Evolutionary conservation across 345 rosid genomes (phyloP).

Genomic region (Citrus unshiu): DNA sequence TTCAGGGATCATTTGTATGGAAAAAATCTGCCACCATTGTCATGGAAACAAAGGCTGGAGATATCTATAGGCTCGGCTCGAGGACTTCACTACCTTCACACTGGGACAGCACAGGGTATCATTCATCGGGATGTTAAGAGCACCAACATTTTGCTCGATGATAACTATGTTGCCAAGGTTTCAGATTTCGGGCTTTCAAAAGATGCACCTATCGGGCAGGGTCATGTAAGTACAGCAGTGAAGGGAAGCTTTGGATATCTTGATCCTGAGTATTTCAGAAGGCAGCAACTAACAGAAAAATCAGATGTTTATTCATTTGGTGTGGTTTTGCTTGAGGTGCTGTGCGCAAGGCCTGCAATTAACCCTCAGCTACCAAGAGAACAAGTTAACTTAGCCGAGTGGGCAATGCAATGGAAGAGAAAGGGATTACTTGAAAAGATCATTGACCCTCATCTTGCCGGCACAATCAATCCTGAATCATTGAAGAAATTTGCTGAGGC

Average conservation of each 20-base stretch:
- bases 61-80: slow-evolving; percentile 77
- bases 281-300: slow-evolving; percentile 51
- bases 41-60: slow-evolving; percentile 82
- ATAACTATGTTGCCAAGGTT: slow-evolving; percentile 73
- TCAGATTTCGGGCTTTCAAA: slow-evolving; percentile 83
- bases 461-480: slow-evolving; percentile 40
- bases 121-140: slow-evolving; percentile 86
- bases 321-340: slow-evolving; percentile 39
- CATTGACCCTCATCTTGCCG: slow-evolving; percentile 40
- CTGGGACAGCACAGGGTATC: slow-evolving; percentile 90
- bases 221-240: slow-evolving; percentile 63
- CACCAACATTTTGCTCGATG: slow-evolving; percentile 75
- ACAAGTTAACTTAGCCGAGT: slow-evolving; percentile 52
- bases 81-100: slow-evolving; percentile 79
- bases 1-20: slow-evolving; percentile 76
- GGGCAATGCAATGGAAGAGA: slow-evolving; percentile 64
- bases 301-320: slow-evolving; percentile 59
- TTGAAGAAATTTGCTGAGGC: slow-evolving; percentile 54
- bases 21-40: slow-evolving; percentile 50
- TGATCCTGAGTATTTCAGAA: slow-evolving; percentile 53
- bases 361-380: slow-evolving; percentile 51
- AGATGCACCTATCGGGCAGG: slow-evolving; percentile 68
- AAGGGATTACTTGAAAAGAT: slow-evolving; percentile 47
- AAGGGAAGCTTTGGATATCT: slow-evolving; percentile 57
- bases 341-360: slow-evolving; percentile 49